These are phyloP conservation scores for Lagenaria siceraria DNA, from an alignment of 306 rosid genomes.

Conservation along the genomic window DNA sequence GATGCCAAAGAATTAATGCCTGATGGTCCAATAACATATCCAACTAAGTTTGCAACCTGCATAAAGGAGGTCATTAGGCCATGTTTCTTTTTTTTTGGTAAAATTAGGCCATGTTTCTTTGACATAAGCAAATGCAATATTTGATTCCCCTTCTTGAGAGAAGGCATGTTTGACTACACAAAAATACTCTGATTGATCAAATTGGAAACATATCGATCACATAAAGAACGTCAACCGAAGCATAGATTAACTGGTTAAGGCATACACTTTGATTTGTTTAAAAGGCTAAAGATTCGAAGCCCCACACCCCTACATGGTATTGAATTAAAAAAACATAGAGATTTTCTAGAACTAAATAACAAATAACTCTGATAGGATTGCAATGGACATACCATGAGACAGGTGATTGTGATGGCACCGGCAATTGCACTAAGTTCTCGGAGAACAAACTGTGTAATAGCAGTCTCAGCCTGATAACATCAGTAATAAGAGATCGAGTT, in stretches of 20 bases:
- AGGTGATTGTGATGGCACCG: conserved; percentile 80
- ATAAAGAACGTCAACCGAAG: background rate
- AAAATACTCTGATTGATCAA: background rate
- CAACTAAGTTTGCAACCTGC: conserved; percentile 89
- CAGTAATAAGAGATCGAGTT: conserved; percentile 7
- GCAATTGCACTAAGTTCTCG: conserved; percentile 78
- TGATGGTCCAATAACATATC: conserved; percentile 76
- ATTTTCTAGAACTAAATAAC: background rate
- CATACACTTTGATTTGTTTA: background rate
- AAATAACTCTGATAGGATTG: background rate
- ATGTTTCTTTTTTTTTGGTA: too few relatives aligned
- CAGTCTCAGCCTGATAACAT: conserved; percentile 43
- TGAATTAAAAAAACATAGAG: background rate
- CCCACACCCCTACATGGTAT: background rate
- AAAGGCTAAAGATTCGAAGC: background rate
- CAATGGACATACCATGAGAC: conserved; percentile 61
- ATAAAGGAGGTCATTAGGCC: conserved; percentile 7
- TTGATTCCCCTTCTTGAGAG: background rate
- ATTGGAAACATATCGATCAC: background rate
- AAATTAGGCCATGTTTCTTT: too few relatives aligned
- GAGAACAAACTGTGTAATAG: conserved; percentile 38
- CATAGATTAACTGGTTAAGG: background rate
- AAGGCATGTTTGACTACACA: background rate
- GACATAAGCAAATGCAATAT: background rate
- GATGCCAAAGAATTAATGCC: conserved; percentile 69